Percentiles rank a stretch among this genome's conserved stretches.
Evolutionary conservation across 2,329 filamentous ascomycete species (phyloP).

Genomic region (Curvularia hawaiiensis): DNA sequence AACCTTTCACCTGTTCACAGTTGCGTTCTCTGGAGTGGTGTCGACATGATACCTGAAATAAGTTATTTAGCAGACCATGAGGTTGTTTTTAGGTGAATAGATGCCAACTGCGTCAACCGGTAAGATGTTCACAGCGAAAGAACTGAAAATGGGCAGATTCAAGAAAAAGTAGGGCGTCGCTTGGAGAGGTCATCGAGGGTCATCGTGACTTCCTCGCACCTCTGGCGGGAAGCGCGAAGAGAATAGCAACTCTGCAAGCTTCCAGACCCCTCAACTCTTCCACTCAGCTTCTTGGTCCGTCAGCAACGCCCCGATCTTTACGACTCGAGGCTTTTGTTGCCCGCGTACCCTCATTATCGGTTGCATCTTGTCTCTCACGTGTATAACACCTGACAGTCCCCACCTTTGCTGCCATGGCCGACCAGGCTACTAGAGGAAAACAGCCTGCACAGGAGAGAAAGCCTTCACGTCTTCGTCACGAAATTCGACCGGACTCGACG

Average conservation of each 20-base stretch:
- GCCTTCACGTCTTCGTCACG: slow-evolving; percentile 32
- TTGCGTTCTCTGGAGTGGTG: not conserved
- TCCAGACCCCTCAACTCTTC: slow-evolving; percentile 7
- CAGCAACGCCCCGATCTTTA: not conserved
- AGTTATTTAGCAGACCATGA: not conserved
- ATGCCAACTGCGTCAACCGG: not conserved
- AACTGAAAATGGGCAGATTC: not conserved
- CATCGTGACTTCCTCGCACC: slow-evolving; percentile 22
- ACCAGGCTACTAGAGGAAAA: slow-evolving; percentile 11
- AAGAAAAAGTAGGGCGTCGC: not conserved
- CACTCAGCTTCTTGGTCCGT: not conserved
- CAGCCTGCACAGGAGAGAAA: slow-evolving; percentile 8
- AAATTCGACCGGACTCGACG: slow-evolving; percentile 20
- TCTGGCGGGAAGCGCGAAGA: slow-evolving; percentile 19
- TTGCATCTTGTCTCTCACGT: not conserved
- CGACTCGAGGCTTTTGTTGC: not conserved
- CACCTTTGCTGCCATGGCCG: slow-evolving; percentile 18
- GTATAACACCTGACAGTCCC: not conserved
- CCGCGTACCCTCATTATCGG: not conserved
- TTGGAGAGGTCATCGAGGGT: not conserved
- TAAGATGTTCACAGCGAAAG: not conserved
- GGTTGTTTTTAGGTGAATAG: not conserved
- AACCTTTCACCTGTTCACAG: not conserved
- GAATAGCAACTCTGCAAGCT: slow-evolving; percentile 18
- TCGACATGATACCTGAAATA: not conserved